Evolutionary conservation across 2,329 filamentous ascomycete genomes (phyloP).

Genomic region (Fusarium piperis): DNA sequence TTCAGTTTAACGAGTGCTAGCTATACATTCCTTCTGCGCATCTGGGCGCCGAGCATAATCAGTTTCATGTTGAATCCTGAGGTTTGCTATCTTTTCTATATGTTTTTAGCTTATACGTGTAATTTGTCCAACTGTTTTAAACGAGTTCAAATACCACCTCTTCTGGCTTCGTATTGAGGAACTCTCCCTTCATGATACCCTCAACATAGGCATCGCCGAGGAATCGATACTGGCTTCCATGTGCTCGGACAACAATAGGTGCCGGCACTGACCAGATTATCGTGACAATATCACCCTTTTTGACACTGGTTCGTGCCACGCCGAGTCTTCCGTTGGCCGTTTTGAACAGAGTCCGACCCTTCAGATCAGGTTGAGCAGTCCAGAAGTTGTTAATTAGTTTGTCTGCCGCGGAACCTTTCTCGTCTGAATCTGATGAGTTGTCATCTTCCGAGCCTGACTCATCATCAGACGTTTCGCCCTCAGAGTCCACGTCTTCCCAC

Average conservation of each 20-base stretch:
- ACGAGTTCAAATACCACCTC: background rate
- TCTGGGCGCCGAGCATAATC: background rate
- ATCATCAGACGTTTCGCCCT: background rate
- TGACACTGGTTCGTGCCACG: constrained; percentile 9
- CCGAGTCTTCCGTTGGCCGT: constrained; percentile 26
- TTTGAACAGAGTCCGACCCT: constrained; percentile 29
- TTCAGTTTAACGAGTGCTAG: background rate
- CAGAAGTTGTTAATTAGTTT: background rate
- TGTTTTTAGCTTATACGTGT: background rate
- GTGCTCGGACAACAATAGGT: constrained; percentile 19
- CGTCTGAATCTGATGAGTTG: background rate
- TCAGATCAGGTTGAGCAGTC: background rate
- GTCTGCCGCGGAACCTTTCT: background rate
- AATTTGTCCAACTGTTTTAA: background rate
- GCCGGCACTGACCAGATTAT: constrained; percentile 19
- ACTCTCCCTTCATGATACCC: constrained; percentile 35
- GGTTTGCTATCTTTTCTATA: background rate
- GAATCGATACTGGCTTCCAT: constrained; percentile 6
- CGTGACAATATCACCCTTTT: constrained; percentile 19
- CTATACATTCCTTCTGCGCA: background rate
- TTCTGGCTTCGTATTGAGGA: constrained; percentile 11
- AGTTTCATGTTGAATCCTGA: background rate
- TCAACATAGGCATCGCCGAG: constrained; percentile 32
- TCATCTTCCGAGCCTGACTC: background rate
- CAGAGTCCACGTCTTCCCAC: background rate